A percentile compares a stretch with the other conserved stretches of the same genome.
Conservation (phyloP, 2,329 filamentous ascomycete species). For the Pseudogymnoascus sp. region DNA sequence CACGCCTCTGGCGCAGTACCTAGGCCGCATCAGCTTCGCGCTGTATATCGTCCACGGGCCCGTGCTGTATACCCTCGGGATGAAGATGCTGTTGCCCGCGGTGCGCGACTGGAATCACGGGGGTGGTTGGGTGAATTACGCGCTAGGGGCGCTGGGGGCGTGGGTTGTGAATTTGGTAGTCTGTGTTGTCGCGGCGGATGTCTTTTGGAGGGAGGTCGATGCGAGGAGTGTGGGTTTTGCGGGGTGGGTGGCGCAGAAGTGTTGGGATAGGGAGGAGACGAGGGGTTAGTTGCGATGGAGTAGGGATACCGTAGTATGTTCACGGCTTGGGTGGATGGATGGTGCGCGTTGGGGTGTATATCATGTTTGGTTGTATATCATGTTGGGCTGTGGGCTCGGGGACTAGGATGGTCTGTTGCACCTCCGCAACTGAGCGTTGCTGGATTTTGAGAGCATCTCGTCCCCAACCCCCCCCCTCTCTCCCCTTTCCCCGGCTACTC, state of each 20-base stretch:
- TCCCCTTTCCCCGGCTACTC: too few species aligned
- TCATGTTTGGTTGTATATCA: background rate
- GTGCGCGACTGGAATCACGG: slow-evolving; percentile 23
- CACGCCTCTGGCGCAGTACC: slow-evolving; percentile 45
- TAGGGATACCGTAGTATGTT: background rate
- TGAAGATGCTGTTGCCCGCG: background rate
- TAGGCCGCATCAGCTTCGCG: slow-evolving; percentile 55
- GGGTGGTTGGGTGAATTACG: slow-evolving; percentile 21
- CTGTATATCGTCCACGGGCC: slow-evolving; percentile 60
- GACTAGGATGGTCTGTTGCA: too few species aligned
- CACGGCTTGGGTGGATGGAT: background rate
- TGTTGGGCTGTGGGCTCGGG: too few species aligned
- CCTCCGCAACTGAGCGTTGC: too few species aligned
- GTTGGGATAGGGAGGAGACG: slow-evolving; percentile 1
- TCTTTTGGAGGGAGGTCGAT: slow-evolving; percentile 54
- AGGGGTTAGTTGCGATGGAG: background rate
- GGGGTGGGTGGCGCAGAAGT: slow-evolving; percentile 37
- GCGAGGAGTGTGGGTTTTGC: slow-evolving; percentile 42
- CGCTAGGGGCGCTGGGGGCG: slow-evolving; percentile 27
- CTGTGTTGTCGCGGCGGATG: slow-evolving; percentile 44
- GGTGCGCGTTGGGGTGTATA: background rate
- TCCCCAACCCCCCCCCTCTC: too few species aligned
- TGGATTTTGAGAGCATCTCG: too few species aligned
- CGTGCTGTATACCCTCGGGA: slow-evolving; percentile 48
- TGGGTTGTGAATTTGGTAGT: slow-evolving; percentile 39